A percentile compares a stretch with the other conserved stretches of the same genome.
phyloP scores from a whole-genome alignment of 768 basidiomycete species.

The Pulveroboletus sp. region DNA sequence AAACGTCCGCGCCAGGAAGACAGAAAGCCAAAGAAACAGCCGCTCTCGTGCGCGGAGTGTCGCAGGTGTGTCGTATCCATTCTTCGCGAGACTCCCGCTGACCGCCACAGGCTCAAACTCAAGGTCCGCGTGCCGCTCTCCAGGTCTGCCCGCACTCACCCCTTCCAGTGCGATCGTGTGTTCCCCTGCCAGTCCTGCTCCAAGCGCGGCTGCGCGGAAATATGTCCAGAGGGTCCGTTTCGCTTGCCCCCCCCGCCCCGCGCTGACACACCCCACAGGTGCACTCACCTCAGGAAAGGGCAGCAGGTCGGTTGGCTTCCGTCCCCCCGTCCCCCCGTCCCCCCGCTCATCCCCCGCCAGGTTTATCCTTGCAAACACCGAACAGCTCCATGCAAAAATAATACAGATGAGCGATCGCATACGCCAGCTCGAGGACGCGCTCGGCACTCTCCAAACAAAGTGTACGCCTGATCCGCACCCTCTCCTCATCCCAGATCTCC shows the following conservation, averaged over 20 bases:
- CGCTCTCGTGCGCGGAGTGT: constrained; percentile 62
- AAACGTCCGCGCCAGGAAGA: constrained; percentile 46
- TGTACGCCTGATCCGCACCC: constrained; percentile 46
- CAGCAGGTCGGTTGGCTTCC: constrained; percentile 44
- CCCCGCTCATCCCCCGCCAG: constrained; percentile 31
- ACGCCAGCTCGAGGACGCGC: constrained; percentile 58
- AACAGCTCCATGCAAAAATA: constrained; percentile 62
- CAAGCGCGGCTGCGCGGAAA: constrained; percentile 60
- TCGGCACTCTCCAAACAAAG: constrained; percentile 42
- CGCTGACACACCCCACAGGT: constrained; percentile 33
- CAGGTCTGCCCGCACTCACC: constrained; percentile 4
- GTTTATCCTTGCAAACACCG: constrained; percentile 66
- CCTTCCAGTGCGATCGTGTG: constrained; percentile 53
- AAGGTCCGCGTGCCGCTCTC: constrained; percentile 37
- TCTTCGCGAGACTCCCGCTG: background rate
- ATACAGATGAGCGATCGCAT: constrained; percentile 59
- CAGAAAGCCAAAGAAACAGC: constrained; percentile 34
- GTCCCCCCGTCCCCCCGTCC: background rate
- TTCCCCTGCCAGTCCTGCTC: constrained; percentile 67
- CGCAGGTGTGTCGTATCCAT: constrained; percentile 40
- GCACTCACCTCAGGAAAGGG: constrained; percentile 60
- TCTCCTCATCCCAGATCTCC: constrained; percentile 53
- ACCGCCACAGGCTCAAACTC: constrained; percentile 42
- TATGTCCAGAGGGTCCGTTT: constrained; percentile 53
- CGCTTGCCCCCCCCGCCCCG: background rate